These are phyloP conservation scores for Hymenoscyphus linearis DNA, from an alignment of 2,329 filamentous ascomycete genomes.

Conservation along the genomic window DNA sequence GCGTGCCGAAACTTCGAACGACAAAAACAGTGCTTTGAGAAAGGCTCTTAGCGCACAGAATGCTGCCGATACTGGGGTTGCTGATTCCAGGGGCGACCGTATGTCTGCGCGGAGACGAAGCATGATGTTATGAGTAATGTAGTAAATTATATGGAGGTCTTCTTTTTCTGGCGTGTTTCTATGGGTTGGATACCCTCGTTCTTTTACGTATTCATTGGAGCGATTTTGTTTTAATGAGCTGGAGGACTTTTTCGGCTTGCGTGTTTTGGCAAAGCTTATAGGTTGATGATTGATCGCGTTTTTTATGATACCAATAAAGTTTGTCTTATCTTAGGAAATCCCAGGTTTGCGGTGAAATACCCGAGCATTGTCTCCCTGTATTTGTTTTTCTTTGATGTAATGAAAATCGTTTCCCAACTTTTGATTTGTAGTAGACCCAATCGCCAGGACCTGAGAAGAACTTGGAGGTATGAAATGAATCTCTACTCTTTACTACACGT, in stretches of 20 bases:
- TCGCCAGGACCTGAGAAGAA: too few relatives aligned
- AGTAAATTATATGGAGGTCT: neutral
- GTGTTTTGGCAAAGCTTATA: neutral
- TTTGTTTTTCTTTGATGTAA: too few relatives aligned
- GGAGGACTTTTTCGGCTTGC: neutral
- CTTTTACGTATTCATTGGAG: neutral
- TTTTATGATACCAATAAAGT: conserved; percentile 8
- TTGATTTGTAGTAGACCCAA: too few relatives aligned
- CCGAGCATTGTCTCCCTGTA: too few relatives aligned
- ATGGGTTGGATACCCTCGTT: neutral
- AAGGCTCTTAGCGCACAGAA: conserved; percentile 10
- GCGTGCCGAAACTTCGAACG: conserved; percentile 14
- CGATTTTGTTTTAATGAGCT: neutral
- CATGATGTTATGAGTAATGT: conserved; percentile 33
- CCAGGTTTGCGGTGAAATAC: too few relatives aligned
- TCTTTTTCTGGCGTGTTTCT: neutral
- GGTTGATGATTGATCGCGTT: neutral
- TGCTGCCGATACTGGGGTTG: conserved; percentile 14
- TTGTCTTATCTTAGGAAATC: neutral
- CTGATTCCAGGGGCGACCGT: conserved; percentile 26
- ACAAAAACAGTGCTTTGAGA: conserved; percentile 18
- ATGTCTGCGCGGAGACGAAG: conserved; percentile 30
- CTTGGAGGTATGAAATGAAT: too few relatives aligned
- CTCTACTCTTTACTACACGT: too few relatives aligned
- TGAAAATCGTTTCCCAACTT: too few relatives aligned